Evolutionary conservation across 2,329 filamentous ascomycete genomes (phyloP), one percentile per base, ranked within the genome.

Genomic region (Fusarium sp.): DNA sequence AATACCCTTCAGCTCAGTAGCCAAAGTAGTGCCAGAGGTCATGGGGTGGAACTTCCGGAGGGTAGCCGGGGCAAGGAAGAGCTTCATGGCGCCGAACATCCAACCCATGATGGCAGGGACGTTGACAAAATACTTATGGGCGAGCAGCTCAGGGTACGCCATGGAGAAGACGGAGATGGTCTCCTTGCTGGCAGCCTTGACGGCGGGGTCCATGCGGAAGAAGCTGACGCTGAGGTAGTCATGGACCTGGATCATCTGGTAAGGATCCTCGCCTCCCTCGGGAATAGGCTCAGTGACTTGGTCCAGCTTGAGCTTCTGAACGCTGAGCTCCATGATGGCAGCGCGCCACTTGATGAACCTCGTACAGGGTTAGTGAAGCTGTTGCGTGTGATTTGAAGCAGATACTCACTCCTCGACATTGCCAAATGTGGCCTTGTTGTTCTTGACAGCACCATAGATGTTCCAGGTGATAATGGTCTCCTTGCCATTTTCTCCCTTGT

Each of bases 71-170:
- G 90, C 89, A 42, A 94, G 83, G 78, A 94, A 91, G 20, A 93
- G 80, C 83, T 93, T 94, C 83, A 94, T 91, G 55, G 91, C 86
- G 21, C 84, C 83, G 78, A 92, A 94, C 77, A 94, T 87, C 85
- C 94, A 98, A 58, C 93, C 92, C 94, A 98, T 98, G 75, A 98
- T 85, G 57, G 90, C 81, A 0, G 95, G 95, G 8, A 98, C 93
- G 75, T 98, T 98, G 82, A 98, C 92, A 77, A 98, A 98, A 86
- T 94, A 98, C 84, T 98, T 98, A 82, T 95, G 84, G 10, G 76
- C 66, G 24, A 98, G 86, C 12, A 97, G 89, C 83, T 98, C 95
- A 0, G 95, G 94, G 82, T 98, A 98, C 71, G 92, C 92, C 71
- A 88, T 89, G 52, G 90, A 88, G 78, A 98, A 93, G 52, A 92